These are phyloP conservation scores for Casuarina cunninghamiana DNA, from an alignment of 306 rosid species.

Conservation along the genomic window DNA sequence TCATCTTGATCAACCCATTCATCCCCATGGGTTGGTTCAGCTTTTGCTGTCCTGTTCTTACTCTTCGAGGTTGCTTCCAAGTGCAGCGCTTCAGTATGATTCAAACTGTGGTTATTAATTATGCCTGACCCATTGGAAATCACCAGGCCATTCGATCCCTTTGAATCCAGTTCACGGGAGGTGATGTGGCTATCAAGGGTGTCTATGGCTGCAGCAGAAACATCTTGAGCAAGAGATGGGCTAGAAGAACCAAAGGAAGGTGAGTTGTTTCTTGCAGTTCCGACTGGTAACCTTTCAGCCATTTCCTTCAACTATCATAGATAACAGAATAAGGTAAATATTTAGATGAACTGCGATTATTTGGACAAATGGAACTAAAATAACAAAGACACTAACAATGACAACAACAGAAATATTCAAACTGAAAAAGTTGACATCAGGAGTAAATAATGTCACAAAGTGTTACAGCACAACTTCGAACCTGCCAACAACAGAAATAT, in stretches of 20 bases:
- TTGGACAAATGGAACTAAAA: background rate
- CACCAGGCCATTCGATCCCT: constrained; percentile 57
- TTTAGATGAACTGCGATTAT: background rate
- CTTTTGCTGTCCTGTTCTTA: constrained; percentile 74
- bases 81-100: constrained; percentile 64
- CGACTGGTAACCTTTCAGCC: constrained; percentile 98
- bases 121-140: constrained; percentile 73
- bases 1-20: constrained; percentile 99
- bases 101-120: constrained; percentile 45
- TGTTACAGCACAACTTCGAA: background rate
- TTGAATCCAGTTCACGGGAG: constrained; percentile 65
- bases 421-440: background rate
- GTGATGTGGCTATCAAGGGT: constrained; percentile 57
- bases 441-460: background rate
- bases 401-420: background rate
- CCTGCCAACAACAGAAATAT: constrained; percentile 1
- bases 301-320: constrained; percentile 79
- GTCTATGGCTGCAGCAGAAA: constrained; percentile 53
- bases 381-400: too few species aligned
- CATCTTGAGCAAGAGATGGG: constrained; percentile 57
- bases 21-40: constrained; percentile 65
- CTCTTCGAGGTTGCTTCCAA: constrained; percentile 60
- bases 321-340: constrained; percentile 2
- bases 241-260: constrained; percentile 66
- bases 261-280: constrained; percentile 75